These are phyloP conservation scores for Euphorbia peplus DNA, from an alignment of 345 rosid genomes.

Conservation along the genomic window DNA sequence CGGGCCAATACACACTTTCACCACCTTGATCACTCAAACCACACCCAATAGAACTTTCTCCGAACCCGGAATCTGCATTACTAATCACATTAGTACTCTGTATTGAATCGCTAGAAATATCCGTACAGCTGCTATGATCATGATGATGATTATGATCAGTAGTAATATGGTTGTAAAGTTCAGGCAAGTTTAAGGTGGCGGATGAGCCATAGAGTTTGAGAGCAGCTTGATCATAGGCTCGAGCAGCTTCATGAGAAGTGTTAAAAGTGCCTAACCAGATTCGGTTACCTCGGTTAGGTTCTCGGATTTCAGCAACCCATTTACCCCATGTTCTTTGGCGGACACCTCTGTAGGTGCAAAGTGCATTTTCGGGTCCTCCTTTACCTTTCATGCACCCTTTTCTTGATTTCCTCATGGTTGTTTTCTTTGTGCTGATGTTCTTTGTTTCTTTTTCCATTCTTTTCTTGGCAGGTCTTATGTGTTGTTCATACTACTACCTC, in stretches of 20 bases:
- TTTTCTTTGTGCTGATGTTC: slow-evolving; percentile 20
- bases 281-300: slow-evolving; percentile 46
- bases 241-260: slow-evolving; percentile 48
- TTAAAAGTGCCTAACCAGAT: slow-evolving; percentile 60
- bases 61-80: neutral
- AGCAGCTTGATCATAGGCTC: slow-evolving; percentile 56
- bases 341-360: slow-evolving; percentile 51
- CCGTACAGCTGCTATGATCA: neutral
- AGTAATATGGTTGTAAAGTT: neutral
- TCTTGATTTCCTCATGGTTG: slow-evolving; percentile 47
- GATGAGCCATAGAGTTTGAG: slow-evolving; percentile 44
- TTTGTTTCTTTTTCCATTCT: slow-evolving; percentile 15
- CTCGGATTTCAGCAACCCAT: slow-evolving; percentile 65
- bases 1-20: slow-evolving; percentile 27
- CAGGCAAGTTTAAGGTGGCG: slow-evolving; percentile 47
- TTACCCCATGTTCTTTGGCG: slow-evolving; percentile 63
- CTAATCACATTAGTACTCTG: neutral
- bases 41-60: neutral
- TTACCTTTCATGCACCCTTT: slow-evolving; percentile 73
- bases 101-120: neutral
- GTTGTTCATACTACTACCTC: too few species aligned
- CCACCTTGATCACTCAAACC: slow-evolving; percentile 1
- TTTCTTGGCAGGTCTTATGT: too few species aligned
- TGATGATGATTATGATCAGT: too few species aligned
- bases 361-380: slow-evolving; percentile 65